A percentile compares a stretch with the other conserved stretches of the same genome.
Evolutionary conservation across 2,329 filamentous ascomycete genomes (phyloP).

Genomic region (Hypomyces perniciosus): DNA sequence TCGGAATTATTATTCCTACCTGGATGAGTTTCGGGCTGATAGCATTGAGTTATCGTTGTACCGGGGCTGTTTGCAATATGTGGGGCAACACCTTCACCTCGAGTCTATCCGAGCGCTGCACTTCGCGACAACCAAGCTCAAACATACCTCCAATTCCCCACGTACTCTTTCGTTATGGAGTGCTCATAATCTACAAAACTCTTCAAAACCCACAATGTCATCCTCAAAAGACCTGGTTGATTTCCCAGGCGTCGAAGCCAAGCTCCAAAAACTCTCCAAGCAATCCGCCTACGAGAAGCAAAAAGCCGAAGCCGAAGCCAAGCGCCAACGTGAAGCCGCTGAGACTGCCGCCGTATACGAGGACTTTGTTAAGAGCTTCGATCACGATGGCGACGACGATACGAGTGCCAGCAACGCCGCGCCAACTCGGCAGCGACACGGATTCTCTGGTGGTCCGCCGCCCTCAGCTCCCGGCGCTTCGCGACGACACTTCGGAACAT

Average conservation of each 20-base stretch:
- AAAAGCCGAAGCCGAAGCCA: slow-evolving; percentile 83
- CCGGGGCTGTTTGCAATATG: slow-evolving; percentile 7
- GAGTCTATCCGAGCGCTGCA: not conserved
- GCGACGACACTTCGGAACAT: slow-evolving; percentile 59
- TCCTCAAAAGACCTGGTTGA: slow-evolving; percentile 42
- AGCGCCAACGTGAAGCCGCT: slow-evolving; percentile 74
- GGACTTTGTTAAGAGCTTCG: slow-evolving; percentile 79
- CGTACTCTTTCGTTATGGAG: not conserved
- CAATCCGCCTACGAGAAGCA: slow-evolving; percentile 85
- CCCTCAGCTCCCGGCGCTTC: slow-evolving; percentile 23
- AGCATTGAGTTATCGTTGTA: slow-evolving; percentile 14
- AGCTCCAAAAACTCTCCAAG: slow-evolving; percentile 73
- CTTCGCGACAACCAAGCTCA: not conserved
- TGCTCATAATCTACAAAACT: not conserved
- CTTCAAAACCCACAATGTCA: slow-evolving; percentile 33
- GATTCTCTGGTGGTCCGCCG: slow-evolving; percentile 15
- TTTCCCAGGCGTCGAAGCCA: slow-evolving; percentile 69
- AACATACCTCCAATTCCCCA: not conserved
- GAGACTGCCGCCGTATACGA: slow-evolving; percentile 84
- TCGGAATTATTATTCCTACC: not conserved
- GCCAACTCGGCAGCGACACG: slow-evolving; percentile 20
- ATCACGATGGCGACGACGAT: slow-evolving; percentile 50
- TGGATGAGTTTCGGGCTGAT: not conserved
- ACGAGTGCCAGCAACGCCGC: slow-evolving; percentile 10
- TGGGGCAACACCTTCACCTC: not conserved